Conservation (phyloP, 78 protist species). For the Polysphondylium violaceum region DNA sequence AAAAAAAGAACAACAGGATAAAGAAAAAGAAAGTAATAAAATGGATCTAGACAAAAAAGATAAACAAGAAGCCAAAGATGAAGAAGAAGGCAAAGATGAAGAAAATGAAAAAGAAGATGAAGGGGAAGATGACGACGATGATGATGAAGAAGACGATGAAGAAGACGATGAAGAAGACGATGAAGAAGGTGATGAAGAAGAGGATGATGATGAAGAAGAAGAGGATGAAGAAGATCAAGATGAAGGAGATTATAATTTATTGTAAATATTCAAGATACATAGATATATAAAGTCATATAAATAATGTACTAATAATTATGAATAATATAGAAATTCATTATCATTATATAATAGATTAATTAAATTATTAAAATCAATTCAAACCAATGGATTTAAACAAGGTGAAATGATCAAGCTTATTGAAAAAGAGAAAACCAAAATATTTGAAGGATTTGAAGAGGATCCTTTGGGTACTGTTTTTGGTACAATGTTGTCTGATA, state of each 20-base stretch:
- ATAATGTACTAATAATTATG: neutral
- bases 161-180: slow-evolving; percentile 1
- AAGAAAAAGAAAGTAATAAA: neutral
- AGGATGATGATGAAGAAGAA: neutral
- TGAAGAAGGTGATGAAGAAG: neutral
- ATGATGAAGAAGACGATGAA: neutral
- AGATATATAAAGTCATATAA: no score
- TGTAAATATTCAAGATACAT: neutral
- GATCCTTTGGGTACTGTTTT: slow-evolving; percentile 55
- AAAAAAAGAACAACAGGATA: neutral
- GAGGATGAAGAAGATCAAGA: slow-evolving; percentile 24
- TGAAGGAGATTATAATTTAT: slow-evolving; percentile 32
- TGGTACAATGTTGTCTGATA: slow-evolving; percentile 19
- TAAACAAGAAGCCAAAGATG: neutral
- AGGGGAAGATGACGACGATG: slow-evolving; percentile 17
- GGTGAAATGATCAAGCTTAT: slow-evolving; percentile 29
- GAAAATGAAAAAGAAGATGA: slow-evolving; percentile 20
- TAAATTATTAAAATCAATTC: slow-evolving; percentile 16
- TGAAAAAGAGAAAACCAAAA: slow-evolving; percentile 35
- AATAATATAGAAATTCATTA: neutral
- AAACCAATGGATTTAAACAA: slow-evolving; percentile 41
- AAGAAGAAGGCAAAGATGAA: slow-evolving; percentile 2
- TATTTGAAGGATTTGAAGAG: slow-evolving; percentile 53
- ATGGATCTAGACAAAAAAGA: no score
- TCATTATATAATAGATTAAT: slow-evolving; percentile 49